These are phyloP conservation scores for Syzygium jambos DNA, from an alignment of 345 rosid species.

Conservation along the genomic window DNA sequence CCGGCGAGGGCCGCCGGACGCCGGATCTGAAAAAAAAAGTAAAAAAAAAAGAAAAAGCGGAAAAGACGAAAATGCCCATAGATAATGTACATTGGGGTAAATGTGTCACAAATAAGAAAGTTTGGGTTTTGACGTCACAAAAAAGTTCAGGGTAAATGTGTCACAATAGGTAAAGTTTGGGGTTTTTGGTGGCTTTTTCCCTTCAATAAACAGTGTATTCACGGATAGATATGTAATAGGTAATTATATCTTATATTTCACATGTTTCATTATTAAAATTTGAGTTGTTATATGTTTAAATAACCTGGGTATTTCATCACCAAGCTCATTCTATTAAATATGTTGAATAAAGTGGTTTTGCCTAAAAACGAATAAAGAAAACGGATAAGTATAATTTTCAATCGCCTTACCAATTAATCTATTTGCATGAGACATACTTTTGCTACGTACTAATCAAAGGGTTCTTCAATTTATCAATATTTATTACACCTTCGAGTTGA, in stretches of 20 bases:
- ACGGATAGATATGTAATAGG: fast-evolving
- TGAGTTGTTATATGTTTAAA: neutral
- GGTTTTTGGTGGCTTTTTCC: too few species aligned
- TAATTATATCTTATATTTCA: neutral
- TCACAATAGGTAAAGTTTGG: too few species aligned
- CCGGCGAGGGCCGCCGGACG: too few species aligned
- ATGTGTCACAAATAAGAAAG: too few species aligned
- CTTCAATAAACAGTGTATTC: fast-evolving
- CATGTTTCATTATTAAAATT: fast-evolving
- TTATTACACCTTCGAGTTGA: fast-evolving
- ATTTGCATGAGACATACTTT: neutral
- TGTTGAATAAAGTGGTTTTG: neutral
- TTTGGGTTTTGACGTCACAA: too few species aligned
- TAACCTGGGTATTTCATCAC: fast-evolving
- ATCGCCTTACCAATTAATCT: neutral
- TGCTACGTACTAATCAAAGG: too few species aligned
- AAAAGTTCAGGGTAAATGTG: too few species aligned
- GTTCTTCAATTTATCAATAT: neutral
- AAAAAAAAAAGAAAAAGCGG: too few species aligned
- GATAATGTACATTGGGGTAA: too few species aligned
- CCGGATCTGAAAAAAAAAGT: too few species aligned
- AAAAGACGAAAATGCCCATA: too few species aligned
- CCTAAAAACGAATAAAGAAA: neutral
- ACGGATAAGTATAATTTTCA: neutral
- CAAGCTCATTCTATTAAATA: neutral